Conservation (phyloP, 441 rosid species). For the Adansonia rubrostipa region DNA sequence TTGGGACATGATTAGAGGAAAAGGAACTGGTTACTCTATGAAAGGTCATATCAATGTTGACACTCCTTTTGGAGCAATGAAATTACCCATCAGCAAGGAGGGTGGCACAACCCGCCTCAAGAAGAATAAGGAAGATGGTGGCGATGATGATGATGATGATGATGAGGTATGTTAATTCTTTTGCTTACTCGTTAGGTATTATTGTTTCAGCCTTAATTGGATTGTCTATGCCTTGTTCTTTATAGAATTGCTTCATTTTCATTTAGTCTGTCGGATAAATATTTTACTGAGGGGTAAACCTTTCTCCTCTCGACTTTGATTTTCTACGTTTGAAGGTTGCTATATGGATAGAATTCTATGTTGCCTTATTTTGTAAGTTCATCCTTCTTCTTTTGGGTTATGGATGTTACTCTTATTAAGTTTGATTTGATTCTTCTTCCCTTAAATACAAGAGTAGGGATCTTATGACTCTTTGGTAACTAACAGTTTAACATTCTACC, state of each 20-base stretch:
- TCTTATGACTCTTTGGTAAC: background rate
- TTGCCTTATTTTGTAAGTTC: background rate
- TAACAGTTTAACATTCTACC: background rate
- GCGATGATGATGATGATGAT: slow-evolving; percentile 37
- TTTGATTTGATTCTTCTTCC: background rate
- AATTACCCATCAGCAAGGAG: slow-evolving; percentile 88
- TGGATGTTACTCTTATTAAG: background rate
- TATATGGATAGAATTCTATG: background rate
- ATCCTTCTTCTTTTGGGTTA: background rate
- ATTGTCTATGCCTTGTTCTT: slow-evolving; percentile 7
- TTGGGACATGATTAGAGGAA: slow-evolving; percentile 98
- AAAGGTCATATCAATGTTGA: slow-evolving; percentile 84
- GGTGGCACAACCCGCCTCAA: slow-evolving; percentile 88
- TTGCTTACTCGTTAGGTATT: background rate
- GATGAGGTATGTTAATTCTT: slow-evolving; percentile 22
- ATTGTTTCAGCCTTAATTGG: background rate
- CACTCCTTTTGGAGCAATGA: slow-evolving; percentile 94
- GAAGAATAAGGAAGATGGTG: slow-evolving; percentile 75
- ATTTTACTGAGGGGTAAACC: background rate
- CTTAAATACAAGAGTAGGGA: background rate
- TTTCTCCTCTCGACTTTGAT: background rate
- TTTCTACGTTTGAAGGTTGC: background rate
- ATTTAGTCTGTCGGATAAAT: background rate
- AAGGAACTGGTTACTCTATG: slow-evolving; percentile 82
- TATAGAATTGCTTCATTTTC: background rate